Evolutionary conservation across 2,329 filamentous ascomycete species (phyloP).

Genomic region (Cadophora sp.): DNA sequence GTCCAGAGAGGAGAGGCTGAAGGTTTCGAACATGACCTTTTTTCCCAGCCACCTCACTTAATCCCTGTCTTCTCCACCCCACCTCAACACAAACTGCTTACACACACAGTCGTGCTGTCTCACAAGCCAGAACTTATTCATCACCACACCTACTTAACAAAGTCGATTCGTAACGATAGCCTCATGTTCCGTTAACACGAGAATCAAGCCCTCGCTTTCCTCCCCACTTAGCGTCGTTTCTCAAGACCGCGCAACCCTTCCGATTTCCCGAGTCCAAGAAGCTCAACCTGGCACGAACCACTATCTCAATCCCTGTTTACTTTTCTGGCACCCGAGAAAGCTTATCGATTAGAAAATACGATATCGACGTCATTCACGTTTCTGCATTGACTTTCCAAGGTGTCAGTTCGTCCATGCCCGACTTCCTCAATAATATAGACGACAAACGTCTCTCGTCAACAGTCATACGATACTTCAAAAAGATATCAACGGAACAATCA

Average conservation of each 20-base stretch:
- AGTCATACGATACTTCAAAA: neutral
- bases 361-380: neutral
- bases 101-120: neutral
- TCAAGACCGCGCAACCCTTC: neutral
- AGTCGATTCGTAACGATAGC: neutral
- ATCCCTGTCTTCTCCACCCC: neutral
- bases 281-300: neutral
- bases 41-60: slow-evolving; percentile 6
- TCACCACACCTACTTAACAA: neutral
- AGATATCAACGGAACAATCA: neutral
- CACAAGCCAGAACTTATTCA: slow-evolving; percentile 4
- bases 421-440: neutral
- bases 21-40: neutral
- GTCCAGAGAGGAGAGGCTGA: neutral
- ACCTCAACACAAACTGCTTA: neutral
- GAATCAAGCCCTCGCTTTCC: neutral
- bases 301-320: neutral
- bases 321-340: slow-evolving; percentile 7
- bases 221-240: neutral
- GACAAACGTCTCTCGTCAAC: neutral
- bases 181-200: neutral
- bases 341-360: slow-evolving; percentile 1
- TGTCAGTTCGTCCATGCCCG: neutral
- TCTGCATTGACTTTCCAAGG: neutral
- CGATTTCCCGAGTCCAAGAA: slow-evolving; percentile 7